Conservation (phyloP, 768 basidiomycete species). For the Tulasnella sp. region DNA sequence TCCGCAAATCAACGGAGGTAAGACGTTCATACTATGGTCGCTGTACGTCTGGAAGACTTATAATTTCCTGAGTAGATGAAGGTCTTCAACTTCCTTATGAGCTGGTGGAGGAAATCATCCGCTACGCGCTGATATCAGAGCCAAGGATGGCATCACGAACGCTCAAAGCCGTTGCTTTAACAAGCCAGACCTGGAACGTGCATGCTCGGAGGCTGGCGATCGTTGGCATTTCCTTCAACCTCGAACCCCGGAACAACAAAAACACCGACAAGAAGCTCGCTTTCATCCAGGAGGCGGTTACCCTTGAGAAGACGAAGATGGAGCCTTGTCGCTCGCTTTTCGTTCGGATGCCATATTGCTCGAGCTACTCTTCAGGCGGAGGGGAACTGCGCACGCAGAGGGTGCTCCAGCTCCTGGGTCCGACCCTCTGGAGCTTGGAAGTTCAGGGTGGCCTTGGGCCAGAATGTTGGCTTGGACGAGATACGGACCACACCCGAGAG, state of each 20-base stretch:
- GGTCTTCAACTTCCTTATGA: not conserved
- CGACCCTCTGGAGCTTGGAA: not conserved
- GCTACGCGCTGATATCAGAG: not conserved
- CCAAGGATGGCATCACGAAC: not conserved
- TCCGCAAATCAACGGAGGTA: too few relatives aligned
- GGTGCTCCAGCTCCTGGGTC: not conserved
- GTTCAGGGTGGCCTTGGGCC: not conserved
- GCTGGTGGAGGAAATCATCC: not conserved
- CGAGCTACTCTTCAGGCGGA: not conserved
- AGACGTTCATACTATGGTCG: too few relatives aligned
- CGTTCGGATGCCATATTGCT: not conserved
- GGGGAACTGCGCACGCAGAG: not conserved
- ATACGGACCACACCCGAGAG: slow-evolving; percentile 8
- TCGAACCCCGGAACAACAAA: not conserved
- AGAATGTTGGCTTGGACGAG: not conserved
- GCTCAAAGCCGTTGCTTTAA: not conserved
- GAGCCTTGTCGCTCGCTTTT: not conserved
- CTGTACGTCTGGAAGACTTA: too few relatives aligned
- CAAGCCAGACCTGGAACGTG: not conserved
- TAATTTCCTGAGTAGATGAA: not conserved
- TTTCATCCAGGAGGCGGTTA: not conserved
- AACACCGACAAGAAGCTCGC: not conserved
- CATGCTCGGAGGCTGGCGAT: not conserved
- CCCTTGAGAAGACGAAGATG: not conserved
- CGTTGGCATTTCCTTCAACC: not conserved